phyloP scores from a whole-genome alignment of 805 yeast species.

The Teunomyces atbi region DNA sequence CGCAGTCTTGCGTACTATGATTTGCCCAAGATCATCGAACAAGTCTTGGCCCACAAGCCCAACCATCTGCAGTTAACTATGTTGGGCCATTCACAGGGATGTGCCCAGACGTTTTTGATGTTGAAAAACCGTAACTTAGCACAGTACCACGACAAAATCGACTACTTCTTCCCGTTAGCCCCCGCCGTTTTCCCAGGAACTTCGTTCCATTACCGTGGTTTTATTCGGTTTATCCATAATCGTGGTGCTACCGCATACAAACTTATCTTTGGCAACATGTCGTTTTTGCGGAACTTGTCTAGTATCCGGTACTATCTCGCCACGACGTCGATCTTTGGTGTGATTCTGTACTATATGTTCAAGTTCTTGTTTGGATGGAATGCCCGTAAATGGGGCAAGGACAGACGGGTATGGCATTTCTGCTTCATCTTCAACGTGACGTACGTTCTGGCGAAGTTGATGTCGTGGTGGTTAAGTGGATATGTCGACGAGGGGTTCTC shows the following conservation, averaged over 20 bases:
- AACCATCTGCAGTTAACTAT: slow-evolving; percentile 51
- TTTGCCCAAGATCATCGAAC: slow-evolving; percentile 67
- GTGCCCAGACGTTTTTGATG: slow-evolving; percentile 77
- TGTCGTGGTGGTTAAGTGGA: slow-evolving; percentile 86
- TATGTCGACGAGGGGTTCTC: slow-evolving; percentile 39
- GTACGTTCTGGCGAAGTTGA: slow-evolving; percentile 71
- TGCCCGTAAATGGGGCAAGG: slow-evolving; percentile 66
- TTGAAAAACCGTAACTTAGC: slow-evolving; percentile 43
- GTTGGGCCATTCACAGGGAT: slow-evolving; percentile 90
- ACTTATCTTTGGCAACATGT: slow-evolving; percentile 67
- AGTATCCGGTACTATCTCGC: slow-evolving; percentile 45
- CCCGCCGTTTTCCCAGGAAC: slow-evolving; percentile 93
- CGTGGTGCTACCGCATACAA: slow-evolving; percentile 46
- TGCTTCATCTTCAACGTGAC: slow-evolving; percentile 87
- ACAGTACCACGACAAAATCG: slow-evolving; percentile 51
- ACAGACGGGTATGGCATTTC: slow-evolving; percentile 59
- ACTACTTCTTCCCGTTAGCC: slow-evolving; percentile 72
- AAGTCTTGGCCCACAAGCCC: slow-evolving; percentile 48
- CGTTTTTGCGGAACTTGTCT: slow-evolving; percentile 79
- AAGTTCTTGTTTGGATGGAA: slow-evolving; percentile 87
- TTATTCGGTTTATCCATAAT: slow-evolving; percentile 60
- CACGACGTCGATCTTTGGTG: slow-evolving; percentile 50
- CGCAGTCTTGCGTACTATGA: slow-evolving; percentile 79
- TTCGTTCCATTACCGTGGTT: slow-evolving; percentile 58
- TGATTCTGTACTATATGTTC: slow-evolving; percentile 76